These are phyloP conservation scores for Boletus pseudo-olivaceus DNA, from an alignment of 768 basidiomycete genomes.

Conservation along the genomic window DNA sequence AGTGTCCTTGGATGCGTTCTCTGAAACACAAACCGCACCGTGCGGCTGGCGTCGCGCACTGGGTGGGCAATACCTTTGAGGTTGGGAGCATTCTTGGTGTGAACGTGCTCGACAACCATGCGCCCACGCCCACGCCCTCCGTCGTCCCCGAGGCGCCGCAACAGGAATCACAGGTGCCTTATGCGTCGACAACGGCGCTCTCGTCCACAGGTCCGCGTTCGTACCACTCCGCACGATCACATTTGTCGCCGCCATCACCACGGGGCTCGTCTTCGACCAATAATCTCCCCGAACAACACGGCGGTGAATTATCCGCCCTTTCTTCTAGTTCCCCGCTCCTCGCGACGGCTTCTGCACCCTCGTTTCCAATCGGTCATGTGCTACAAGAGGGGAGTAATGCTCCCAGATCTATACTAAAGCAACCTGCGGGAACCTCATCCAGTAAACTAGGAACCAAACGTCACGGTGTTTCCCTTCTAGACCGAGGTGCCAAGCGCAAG, in stretches of 20 bases:
- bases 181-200: slow-evolving; percentile 20
- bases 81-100: slow-evolving; percentile 75
- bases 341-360: slow-evolving; percentile 5
- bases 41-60: slow-evolving; percentile 32
- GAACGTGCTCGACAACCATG: slow-evolving; percentile 43
- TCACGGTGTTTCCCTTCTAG: slow-evolving; percentile 13
- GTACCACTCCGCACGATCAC: slow-evolving; percentile 20
- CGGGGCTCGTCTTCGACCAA: slow-evolving; percentile 12
- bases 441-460: slow-evolving; percentile 5
- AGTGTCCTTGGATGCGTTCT: slow-evolving; percentile 61
- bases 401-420: slow-evolving; percentile 28
- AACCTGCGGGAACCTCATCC: slow-evolving; percentile 3
- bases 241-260: slow-evolving; percentile 12
- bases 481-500: slow-evolving; percentile 9
- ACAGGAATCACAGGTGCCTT: background rate
- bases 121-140: background rate
- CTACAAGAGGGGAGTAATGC: slow-evolving; percentile 5
- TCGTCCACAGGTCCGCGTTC: slow-evolving; percentile 23
- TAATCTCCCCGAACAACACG: slow-evolving; percentile 14
- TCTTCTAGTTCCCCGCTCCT: slow-evolving; percentile 28
- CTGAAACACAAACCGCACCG: slow-evolving; percentile 30
- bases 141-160: slow-evolving; percentile 1
- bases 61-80: slow-evolving; percentile 77
- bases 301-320: slow-evolving; percentile 9
- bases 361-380: slow-evolving; percentile 3